Conservation (phyloP, 1,139 yeast genomes). For the Protomyces inundatus region DNA sequence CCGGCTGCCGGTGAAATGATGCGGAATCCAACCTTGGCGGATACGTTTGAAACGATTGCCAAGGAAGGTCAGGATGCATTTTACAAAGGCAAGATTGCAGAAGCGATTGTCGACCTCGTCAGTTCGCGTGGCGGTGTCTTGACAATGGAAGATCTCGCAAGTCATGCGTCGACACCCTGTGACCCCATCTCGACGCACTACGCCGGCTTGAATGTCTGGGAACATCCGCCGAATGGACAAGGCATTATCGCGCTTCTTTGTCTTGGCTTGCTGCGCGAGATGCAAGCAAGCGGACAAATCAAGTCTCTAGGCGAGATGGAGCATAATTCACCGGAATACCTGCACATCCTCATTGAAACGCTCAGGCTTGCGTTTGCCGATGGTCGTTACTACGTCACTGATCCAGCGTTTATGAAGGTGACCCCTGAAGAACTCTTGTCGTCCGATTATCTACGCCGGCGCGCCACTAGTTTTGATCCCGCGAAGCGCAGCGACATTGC, state of each 20-base stretch:
- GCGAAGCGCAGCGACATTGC: conserved; percentile 44
- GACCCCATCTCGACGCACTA: conserved; percentile 55
- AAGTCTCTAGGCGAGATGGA: conserved; percentile 47
- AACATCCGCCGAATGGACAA: conserved; percentile 78
- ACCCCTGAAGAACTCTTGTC: conserved; percentile 36
- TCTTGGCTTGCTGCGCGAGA: conserved; percentile 57
- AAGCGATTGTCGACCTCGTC: conserved; percentile 56
- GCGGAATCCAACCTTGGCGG: conserved; percentile 51
- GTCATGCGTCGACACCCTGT: conserved; percentile 56
- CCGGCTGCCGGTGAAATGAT: conserved; percentile 62
- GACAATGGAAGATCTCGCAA: conserved; percentile 50
- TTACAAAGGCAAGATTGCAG: conserved; percentile 64
- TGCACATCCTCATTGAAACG: conserved; percentile 65
- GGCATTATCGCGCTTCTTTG: conserved; percentile 69
- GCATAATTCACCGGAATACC: conserved; percentile 67
- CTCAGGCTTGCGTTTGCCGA: conserved; percentile 70
- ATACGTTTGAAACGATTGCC: conserved; percentile 51
- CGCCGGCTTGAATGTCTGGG: conserved; percentile 51
- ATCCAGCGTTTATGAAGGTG: conserved; percentile 40
- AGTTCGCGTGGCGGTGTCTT: conserved; percentile 53
- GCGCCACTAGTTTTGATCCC: conserved; percentile 49
- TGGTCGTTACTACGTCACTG: conserved; percentile 69
- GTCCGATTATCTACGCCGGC: conserved; percentile 46
- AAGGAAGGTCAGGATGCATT: conserved; percentile 58
- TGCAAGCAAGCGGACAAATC: conserved; percentile 46